Percentiles rank a stretch among this genome's conserved stretches.
phyloP scores from a whole-genome alignment of 2,329 filamentous ascomycete genomes.

The Epichloe hybrida region DNA sequence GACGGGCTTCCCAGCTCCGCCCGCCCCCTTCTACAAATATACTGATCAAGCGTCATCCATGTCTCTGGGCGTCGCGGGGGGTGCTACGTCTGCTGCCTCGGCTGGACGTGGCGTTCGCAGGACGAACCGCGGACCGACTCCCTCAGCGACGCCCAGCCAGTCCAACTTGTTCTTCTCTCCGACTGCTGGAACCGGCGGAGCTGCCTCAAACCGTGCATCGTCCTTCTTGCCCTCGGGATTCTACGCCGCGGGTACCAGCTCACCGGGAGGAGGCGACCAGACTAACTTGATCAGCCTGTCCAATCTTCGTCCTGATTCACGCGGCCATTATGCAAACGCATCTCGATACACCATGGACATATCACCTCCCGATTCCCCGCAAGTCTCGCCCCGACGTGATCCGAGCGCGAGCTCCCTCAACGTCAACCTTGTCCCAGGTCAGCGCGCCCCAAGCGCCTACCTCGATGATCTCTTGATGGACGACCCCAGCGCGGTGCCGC shows the following conservation, averaged over 20 bases:
- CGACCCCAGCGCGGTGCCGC: constrained; percentile 41
- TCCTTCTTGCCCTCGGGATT: constrained; percentile 83
- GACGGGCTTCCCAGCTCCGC: constrained; percentile 43
- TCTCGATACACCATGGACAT: constrained; percentile 31
- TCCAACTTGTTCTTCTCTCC: constrained; percentile 89
- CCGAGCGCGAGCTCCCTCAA: constrained; percentile 54
- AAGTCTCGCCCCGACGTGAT: constrained; percentile 33
- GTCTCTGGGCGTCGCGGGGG: constrained; percentile 24
- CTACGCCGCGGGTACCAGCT: constrained; percentile 58
- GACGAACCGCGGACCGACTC: constrained; percentile 36
- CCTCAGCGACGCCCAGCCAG: constrained; percentile 44
- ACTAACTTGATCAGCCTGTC: constrained; percentile 45
- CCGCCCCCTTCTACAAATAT: constrained; percentile 52
- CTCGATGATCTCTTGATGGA: constrained; percentile 82
- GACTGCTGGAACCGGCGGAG: constrained; percentile 53
- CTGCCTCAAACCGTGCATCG: constrained; percentile 53
- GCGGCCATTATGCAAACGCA: constrained; percentile 29
- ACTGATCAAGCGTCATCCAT: constrained; percentile 43
- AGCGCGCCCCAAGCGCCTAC: constrained; percentile 74
- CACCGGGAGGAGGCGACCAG: constrained; percentile 31
- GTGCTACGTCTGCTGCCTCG: constrained; percentile 19
- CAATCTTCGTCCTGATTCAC: constrained; percentile 46
- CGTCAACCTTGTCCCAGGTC: constrained; percentile 41
- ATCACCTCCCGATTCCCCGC: constrained; percentile 54
- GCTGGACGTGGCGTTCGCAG: constrained; percentile 38